Conservation (phyloP, 176 grass and related monocot species). For the Cenchrus americanus region DNA sequence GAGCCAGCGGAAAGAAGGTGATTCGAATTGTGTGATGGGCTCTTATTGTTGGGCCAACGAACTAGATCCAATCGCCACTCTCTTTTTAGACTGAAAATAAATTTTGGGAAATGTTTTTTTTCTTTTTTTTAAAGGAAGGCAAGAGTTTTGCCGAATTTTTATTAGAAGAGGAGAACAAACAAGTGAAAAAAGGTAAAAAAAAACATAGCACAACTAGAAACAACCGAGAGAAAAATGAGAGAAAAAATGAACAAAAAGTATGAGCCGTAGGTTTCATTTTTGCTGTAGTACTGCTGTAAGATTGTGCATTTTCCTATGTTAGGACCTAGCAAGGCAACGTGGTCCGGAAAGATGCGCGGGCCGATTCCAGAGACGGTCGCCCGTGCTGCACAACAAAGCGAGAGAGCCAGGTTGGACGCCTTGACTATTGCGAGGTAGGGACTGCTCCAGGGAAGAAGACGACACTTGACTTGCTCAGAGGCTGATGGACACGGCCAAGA, state of each 20-base stretch:
- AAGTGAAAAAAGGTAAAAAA: no score
- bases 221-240: no score
- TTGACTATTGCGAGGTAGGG: slow-evolving; percentile 9
- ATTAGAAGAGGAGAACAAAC: no score
- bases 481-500: neutral
- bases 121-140: no score
- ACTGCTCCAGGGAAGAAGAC: neutral
- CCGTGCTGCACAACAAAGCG: slow-evolving; percentile 21
- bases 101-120: neutral
- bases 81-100: neutral
- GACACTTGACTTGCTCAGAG: slow-evolving; percentile 54
- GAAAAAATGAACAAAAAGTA: neutral
- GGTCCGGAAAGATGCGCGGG: slow-evolving; percentile 43
- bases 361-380: slow-evolving; percentile 8
- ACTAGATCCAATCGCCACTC: no score
- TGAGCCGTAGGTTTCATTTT: neutral
- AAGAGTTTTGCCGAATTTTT: no score
- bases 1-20: no score
- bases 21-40: neutral
- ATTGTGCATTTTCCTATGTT: neutral
- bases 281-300: neutral
- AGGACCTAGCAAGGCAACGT: slow-evolving; percentile 2
- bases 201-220: no score
- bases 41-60: neutral
- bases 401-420: slow-evolving; percentile 13